A percentile compares a stretch with the other conserved stretches of the same genome.
Evolutionary conservation across 208 protist species (phyloP).

Genomic region (Leishmania braziliensis): DNA sequence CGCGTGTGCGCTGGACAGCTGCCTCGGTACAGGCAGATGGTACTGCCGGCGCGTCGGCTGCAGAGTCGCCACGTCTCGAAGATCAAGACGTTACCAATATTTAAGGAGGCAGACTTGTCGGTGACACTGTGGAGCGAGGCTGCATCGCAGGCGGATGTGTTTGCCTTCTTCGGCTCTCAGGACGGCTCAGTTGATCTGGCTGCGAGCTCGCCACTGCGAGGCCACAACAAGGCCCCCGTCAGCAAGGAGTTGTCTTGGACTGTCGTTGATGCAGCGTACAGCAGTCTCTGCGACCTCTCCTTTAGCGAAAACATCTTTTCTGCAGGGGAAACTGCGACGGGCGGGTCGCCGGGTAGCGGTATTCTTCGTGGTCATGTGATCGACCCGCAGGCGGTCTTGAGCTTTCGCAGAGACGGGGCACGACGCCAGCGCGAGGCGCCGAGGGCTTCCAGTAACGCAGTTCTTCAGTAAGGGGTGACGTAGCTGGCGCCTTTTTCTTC

Average conservation of each 20-base stretch:
- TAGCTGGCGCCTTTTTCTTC: neutral
- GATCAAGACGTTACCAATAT: neutral
- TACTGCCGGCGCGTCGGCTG: neutral
- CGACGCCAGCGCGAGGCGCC: slow-evolving; percentile 15
- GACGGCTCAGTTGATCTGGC: neutral
- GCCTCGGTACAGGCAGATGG: slow-evolving; percentile 10
- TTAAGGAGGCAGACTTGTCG: neutral
- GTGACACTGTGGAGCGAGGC: slow-evolving; percentile 19
- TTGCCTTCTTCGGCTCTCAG: slow-evolving; percentile 27
- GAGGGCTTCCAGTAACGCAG: neutral
- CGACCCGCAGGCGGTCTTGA: slow-evolving; percentile 17
- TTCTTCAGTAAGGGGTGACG: neutral
- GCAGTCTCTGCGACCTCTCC: slow-evolving; percentile 31
- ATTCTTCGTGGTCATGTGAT: slow-evolving; percentile 19
- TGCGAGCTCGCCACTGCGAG: neutral
- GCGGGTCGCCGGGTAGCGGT: neutral
- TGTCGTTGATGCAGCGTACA: slow-evolving; percentile 13
- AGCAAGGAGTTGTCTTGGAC: slow-evolving; percentile 20
- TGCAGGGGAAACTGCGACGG: neutral
- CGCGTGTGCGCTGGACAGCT: slow-evolving; percentile 19
- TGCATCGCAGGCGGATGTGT: slow-evolving; percentile 19
- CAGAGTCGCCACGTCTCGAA: neutral
- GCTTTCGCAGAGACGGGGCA: slow-evolving; percentile 33
- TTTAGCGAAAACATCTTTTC: slow-evolving; percentile 26
- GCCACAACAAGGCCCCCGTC: neutral